Evolutionary conservation across 2,329 filamentous ascomycete genomes (phyloP).

Genomic region (Graphiopsis chlorocephala): DNA sequence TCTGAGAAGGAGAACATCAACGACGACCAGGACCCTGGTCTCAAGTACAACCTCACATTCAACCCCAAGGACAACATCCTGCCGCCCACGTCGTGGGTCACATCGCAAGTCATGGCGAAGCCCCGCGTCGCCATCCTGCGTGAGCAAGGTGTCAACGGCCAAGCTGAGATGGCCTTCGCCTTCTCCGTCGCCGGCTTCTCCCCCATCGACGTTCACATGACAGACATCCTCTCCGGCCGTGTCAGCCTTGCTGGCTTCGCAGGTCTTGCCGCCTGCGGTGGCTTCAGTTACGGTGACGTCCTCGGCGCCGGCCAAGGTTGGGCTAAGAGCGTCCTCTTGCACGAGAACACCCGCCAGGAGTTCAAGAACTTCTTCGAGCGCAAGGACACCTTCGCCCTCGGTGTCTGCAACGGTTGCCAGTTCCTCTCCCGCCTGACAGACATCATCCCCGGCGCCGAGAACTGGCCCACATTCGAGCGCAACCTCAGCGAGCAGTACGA

Average conservation of each 20-base stretch:
- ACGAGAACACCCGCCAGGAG: slow-evolving; percentile 69
- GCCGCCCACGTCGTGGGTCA: slow-evolving; percentile 63
- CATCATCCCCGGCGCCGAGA: slow-evolving; percentile 76
- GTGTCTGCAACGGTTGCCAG: slow-evolving; percentile 97
- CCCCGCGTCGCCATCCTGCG: slow-evolving; percentile 87
- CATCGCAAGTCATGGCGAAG: slow-evolving; percentile 58
- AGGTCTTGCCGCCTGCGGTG: slow-evolving; percentile 90
- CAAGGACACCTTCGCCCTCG: slow-evolving; percentile 84
- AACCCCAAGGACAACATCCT: slow-evolving; percentile 74
- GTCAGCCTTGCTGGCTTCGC: slow-evolving; percentile 79
- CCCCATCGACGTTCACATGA: slow-evolving; percentile 94
- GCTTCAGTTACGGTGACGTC: slow-evolving; percentile 92
- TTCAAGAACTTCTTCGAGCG: slow-evolving; percentile 85
- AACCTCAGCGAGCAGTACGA: slow-evolving; percentile 90
- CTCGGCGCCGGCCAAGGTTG: slow-evolving; percentile 94
- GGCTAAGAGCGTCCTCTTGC: slow-evolving; percentile 89
- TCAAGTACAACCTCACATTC: slow-evolving; percentile 80
- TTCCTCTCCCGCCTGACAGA: slow-evolving; percentile 82
- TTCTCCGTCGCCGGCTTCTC: slow-evolving; percentile 90
- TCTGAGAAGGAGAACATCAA: slow-evolving; percentile 73
- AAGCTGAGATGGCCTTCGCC: slow-evolving; percentile 97
- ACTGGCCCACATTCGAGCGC: slow-evolving; percentile 83
- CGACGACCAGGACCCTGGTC: slow-evolving; percentile 74
- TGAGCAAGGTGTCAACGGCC: slow-evolving; percentile 92
- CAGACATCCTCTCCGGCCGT: slow-evolving; percentile 75